Evolutionary conservation across 1,139 yeast genomes (phyloP).

Genomic region (Sporopachydermia cereana): DNA sequence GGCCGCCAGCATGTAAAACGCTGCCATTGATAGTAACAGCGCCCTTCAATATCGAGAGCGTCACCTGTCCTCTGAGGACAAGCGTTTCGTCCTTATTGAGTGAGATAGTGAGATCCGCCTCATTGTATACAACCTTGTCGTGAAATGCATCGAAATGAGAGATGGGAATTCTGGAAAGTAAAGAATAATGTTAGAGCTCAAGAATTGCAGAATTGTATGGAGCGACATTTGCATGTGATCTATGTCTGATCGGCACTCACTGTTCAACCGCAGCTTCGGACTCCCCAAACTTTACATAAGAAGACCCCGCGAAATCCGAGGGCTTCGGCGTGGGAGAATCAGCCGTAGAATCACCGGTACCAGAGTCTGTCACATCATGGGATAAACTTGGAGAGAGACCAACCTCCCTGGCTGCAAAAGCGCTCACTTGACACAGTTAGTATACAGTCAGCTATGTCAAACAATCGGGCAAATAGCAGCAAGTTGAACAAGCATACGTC

Average conservation of each 20-base stretch:
- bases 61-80: slow-evolving; percentile 48
- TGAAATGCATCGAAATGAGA: slow-evolving; percentile 12
- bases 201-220: no score
- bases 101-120: neutral
- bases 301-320: no score
- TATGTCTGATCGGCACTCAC: no score
- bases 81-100: slow-evolving; percentile 32
- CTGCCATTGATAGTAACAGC: slow-evolving; percentile 43
- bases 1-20: slow-evolving; percentile 19
- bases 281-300: no score
- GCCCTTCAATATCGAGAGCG: slow-evolving; percentile 45
- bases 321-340: no score
- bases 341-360: no score
- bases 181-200: no score
- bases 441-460: no score
- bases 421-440: slow-evolving; percentile 28
- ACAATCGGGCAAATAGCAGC: neutral
- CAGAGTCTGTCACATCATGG: neutral
- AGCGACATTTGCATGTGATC: no score
- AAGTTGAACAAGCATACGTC: neutral
- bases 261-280: no score
- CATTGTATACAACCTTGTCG: slow-evolving; percentile 10
- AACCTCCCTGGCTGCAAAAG: slow-evolving; percentile 33
- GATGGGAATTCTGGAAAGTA: slow-evolving; percentile 6
- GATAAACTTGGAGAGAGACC: slow-evolving; percentile 1